Evolutionary conservation across 208 protist genomes (phyloP).

Genomic region (Acanthamoeba rhysodes): DNA sequence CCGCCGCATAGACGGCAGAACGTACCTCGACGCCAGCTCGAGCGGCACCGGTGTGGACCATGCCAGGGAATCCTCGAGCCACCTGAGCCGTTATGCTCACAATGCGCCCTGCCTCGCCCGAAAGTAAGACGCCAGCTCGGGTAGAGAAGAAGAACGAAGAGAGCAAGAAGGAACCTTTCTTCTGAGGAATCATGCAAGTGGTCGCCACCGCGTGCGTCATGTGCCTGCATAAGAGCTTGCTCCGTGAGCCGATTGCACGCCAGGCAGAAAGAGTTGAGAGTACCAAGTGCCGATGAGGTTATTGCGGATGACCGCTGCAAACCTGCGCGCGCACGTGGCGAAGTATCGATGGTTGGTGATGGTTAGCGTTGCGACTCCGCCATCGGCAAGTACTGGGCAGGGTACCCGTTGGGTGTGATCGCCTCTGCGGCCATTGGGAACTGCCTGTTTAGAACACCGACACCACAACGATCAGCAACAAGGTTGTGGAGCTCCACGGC

Average conservation of each 20-base stretch:
- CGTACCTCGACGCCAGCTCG: conserved; percentile 73
- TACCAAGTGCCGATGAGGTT: conserved; percentile 73
- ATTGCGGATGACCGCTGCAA: conserved; percentile 71
- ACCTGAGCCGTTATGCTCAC: conserved; percentile 68
- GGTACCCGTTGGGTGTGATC: conserved; percentile 57
- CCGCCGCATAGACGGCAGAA: background rate
- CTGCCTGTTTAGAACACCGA: background rate
- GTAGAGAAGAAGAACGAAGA: background rate
- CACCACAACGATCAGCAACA: no score
- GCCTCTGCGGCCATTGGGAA: conserved; percentile 58
- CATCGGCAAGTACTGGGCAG: background rate
- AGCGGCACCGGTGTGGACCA: conserved; percentile 72
- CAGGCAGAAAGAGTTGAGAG: background rate
- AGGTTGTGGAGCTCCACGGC: background rate
- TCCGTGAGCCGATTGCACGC: no score
- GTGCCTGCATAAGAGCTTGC: background rate
- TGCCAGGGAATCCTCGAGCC: conserved; percentile 68
- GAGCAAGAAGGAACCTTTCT: conserved; percentile 51
- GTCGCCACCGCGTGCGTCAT: conserved; percentile 57
- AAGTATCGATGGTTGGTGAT: no score
- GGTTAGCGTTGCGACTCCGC: background rate
- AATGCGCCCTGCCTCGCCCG: background rate
- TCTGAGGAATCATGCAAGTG: conserved; percentile 57
- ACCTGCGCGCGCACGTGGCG: background rate
- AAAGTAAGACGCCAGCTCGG: background rate